phyloP scores from a whole-genome alignment of 148 eudicot species.

The Persicaria tinctoria region DNA sequence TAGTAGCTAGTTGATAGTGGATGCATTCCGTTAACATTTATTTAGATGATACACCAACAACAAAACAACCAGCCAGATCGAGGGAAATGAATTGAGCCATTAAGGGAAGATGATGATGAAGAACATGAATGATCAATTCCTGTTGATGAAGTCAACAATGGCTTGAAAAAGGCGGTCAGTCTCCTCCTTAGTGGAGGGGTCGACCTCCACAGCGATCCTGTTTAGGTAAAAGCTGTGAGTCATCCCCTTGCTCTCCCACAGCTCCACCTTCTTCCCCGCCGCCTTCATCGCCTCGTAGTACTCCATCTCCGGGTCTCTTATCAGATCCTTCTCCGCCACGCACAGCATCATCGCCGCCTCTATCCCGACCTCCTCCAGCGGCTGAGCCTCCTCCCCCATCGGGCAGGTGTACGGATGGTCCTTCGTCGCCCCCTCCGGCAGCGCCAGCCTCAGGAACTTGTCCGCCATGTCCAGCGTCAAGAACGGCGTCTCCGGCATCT shows the following conservation, averaged over 20 bases:
- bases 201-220: slow-evolving; percentile 55
- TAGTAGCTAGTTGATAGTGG: too few relatives aligned
- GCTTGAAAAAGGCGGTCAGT: slow-evolving; percentile 33
- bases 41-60: too few relatives aligned
- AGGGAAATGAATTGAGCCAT: not conserved
- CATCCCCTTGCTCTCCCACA: slow-evolving; percentile 43
- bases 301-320: slow-evolving; percentile 74
- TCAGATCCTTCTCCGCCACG: slow-evolving; percentile 67
- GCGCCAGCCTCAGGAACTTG: slow-evolving; percentile 51
- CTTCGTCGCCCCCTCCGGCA: slow-evolving; percentile 60
- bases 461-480: slow-evolving; percentile 76
- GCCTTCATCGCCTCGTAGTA: slow-evolving; percentile 58
- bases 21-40: too few relatives aligned
- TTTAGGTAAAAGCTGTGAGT: slow-evolving; percentile 72
- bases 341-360: slow-evolving; percentile 53
- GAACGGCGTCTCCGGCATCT: slow-evolving; percentile 69
- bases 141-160: slow-evolving; percentile 43
- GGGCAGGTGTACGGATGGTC: slow-evolving; percentile 78
- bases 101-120: too few relatives aligned
- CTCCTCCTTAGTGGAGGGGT: slow-evolving; percentile 32
- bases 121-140: slow-evolving; percentile 21
- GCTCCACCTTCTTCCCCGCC: slow-evolving; percentile 51
- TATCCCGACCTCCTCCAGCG: slow-evolving; percentile 31
- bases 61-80: too few relatives aligned
- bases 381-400: slow-evolving; percentile 58